Evolutionary conservation across 371 early-diverging fungal genomes (phyloP).

Genomic region (Apophysomyces elegans): DNA sequence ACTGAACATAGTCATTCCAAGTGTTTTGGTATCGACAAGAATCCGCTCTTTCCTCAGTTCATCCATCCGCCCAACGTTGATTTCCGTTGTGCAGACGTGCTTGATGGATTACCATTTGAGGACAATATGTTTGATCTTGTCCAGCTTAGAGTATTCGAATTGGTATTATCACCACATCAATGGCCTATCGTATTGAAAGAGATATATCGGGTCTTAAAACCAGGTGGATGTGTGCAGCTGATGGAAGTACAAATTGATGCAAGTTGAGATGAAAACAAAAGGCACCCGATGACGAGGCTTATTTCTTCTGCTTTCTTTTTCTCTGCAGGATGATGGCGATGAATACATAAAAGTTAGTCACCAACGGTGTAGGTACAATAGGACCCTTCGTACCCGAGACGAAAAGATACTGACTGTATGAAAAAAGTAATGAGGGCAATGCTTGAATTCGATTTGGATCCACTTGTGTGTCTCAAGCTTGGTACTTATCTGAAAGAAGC

Average conservation of each 20-base stretch:
- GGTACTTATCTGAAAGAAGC: background rate
- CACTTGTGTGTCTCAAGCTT: background rate
- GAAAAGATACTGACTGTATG: background rate
- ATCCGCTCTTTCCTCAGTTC: slow-evolving; percentile 5
- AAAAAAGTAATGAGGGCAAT: background rate
- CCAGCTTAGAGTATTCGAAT: slow-evolving; percentile 16
- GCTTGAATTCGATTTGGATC: background rate
- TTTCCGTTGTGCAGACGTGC: slow-evolving; percentile 17
- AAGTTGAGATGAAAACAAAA: background rate
- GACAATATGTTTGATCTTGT: slow-evolving; percentile 24
- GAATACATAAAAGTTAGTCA: background rate
- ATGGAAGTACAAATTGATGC: slow-evolving; percentile 13
- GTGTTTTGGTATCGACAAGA: slow-evolving; percentile 9
- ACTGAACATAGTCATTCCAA: background rate
- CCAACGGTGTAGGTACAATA: background rate
- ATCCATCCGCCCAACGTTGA: slow-evolving; percentile 19
- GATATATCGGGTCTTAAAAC: slow-evolving; percentile 17
- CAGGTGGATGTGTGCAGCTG: slow-evolving; percentile 22
- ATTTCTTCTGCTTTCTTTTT: background rate
- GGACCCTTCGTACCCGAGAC: background rate
- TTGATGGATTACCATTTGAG: slow-evolving; percentile 23
- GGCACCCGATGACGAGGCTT: too few relatives aligned
- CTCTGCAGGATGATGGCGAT: background rate
- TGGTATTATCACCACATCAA: slow-evolving; percentile 13
- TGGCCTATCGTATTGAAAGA: slow-evolving; percentile 22